Conservation (phyloP, 495 filamentous ascomycete species). For the Monascus purpureus region DNA sequence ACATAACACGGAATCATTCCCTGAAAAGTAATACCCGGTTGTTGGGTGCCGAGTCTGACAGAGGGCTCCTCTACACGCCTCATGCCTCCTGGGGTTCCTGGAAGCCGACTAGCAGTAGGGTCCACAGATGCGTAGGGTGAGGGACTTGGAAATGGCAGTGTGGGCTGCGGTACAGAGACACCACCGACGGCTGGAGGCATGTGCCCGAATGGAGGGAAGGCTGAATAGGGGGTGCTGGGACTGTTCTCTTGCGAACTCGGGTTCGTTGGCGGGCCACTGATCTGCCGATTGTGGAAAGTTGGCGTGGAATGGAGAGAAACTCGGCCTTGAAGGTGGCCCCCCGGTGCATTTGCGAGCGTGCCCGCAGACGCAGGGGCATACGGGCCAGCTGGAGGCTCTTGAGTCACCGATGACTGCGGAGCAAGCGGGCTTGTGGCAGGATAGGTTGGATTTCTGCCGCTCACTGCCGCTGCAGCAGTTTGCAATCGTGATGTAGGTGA, state of each 20-base stretch:
- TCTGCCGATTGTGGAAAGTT: slow-evolving; percentile 25
- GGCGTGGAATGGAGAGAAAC: slow-evolving; percentile 27
- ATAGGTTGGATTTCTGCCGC: slow-evolving; percentile 13
- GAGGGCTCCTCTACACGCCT: slow-evolving; percentile 23
- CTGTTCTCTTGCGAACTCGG: slow-evolving; percentile 40
- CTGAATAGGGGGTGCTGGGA: slow-evolving; percentile 39
- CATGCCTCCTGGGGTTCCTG: slow-evolving; percentile 12
- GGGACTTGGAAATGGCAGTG: slow-evolving; percentile 5
- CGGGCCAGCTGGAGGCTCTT: background rate
- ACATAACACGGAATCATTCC: slow-evolving; percentile 48
- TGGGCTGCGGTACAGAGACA: slow-evolving; percentile 10
- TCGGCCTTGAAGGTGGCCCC: slow-evolving; percentile 10
- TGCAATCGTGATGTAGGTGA: slow-evolving; percentile 40
- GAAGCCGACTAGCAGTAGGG: slow-evolving; percentile 10
- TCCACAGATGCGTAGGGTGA: slow-evolving; percentile 18
- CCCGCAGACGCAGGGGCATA: background rate
- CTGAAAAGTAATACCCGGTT: slow-evolving; percentile 16
- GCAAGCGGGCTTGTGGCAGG: slow-evolving; percentile 15
- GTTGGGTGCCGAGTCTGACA: slow-evolving; percentile 19
- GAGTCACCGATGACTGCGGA: background rate
- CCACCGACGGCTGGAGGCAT: slow-evolving; percentile 26
- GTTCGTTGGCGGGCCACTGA: slow-evolving; percentile 28
- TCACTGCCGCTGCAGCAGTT: slow-evolving; percentile 4
- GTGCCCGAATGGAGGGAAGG: slow-evolving; percentile 33
- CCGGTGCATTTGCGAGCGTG: background rate